Evolutionary conservation across 2,329 filamentous ascomycete species (phyloP), one percentile per base, ranked within the genome.

Genomic region (Penicillium oxalicum): DNA sequence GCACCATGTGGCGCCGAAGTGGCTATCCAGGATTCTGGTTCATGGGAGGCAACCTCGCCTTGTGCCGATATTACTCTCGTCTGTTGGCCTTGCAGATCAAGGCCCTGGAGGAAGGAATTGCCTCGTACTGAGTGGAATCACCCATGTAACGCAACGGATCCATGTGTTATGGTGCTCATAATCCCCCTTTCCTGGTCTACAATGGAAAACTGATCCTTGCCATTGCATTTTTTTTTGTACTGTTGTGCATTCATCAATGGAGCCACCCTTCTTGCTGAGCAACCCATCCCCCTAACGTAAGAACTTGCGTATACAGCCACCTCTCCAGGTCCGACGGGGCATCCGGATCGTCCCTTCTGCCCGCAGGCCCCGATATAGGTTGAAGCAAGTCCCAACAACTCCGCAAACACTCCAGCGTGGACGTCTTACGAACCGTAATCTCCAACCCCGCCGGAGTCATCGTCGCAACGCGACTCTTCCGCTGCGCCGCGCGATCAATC

Each of bases 11-110:
- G 81, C 74, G 77, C 48, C 69, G 69, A 26, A 82, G 74, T 13
- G 82, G 82, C 0, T 81, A 85, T 47, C 80, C 80, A 0, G 82
- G 82, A 0, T 81, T 86, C 52, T 87, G 82, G 83, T 81, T 83
- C 55, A 81, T 83, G 58, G 83, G 82, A 0, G 83, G 83, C 0
- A 86, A 84, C 57, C 59, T 86, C 33, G 80, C 80, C 0, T 64
- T 86, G 49, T 82, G 80, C 54, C 70, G 83, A 42, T 84, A 81
- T 49, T 86, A 75, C 57, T 85, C 81, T 0, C 74, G 72, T 36
- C 40, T 73, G 28, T 52, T 79, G 59, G 77, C 75, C 5, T 57
- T 79, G 57, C 73, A 77, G 64, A 77, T 78, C 44, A 75, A 75
- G 61, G 74, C 65, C 0, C 42, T 70, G 11, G 67, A 74, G 51